Base-by-base conservation (phyloP, 495 filamentous ascomycete species). In the Aspergillus sparsus region DNA sequence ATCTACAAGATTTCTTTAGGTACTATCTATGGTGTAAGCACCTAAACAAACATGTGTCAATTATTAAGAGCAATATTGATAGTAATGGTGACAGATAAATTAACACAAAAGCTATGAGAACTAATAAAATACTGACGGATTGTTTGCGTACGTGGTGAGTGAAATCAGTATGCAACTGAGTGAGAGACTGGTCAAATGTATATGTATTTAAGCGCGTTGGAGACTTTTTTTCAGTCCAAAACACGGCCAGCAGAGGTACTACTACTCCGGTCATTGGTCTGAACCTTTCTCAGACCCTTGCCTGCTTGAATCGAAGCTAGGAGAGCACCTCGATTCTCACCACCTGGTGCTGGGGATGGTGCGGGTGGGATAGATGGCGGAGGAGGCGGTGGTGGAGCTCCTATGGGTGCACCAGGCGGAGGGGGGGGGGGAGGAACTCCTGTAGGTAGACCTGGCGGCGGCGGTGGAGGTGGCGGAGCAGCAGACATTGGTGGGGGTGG, bases 201-300 rank as follows among this genome's bases (percentile, higher is more conserved):
- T 8, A 42, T 42, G 39, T 42, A 11, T 42, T 12, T 15, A 8
- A 27, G 21, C 21, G 21, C 11, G 27, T 3, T 34, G 49, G 15
- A 27, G 12, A 27, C 21, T 27, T n/a, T n/a, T n/a, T n/a, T 35
- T 66, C 58, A 74, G 34, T 15, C 44, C 69, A 90, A 69, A 49
- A 97, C 92, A 61, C 85, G 84, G 18, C 92, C 92, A 45, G 90
- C 87, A 45, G 85, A 76, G 53, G 81, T 72, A 53, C 87, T 83
- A 49, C 61, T 71, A 75, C 92, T 97, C 73, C 85, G 85, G 70
- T 97, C 92, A 66, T 89, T 91, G 18, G 92, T 96, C 72, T 88
- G 79, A 37, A 89, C 87, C 78, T 96, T 96, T 78, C 75, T 89
- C 62, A 97, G 77, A 12, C 84, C 76, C 70, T 72, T 92, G 51